phyloP scores from a whole-genome alignment of 805 yeast genomes.

The Wickerhamomyces xylosicus region DNA sequence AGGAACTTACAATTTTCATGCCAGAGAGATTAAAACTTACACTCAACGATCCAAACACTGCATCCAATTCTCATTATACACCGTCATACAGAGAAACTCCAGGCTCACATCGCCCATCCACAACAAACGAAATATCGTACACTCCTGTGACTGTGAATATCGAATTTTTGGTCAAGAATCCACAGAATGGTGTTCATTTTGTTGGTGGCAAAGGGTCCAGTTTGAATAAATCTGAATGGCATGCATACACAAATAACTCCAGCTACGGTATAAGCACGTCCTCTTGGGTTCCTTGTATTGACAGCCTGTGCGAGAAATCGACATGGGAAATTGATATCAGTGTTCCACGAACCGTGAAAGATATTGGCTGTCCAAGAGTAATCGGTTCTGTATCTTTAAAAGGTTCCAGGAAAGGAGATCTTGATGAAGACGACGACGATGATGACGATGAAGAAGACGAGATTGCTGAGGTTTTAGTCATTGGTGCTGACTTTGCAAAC shows the following conservation, averaged over 20 bases:
- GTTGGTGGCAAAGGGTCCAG: slow-evolving; percentile 46
- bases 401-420: too few species aligned
- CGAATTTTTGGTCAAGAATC: slow-evolving; percentile 53
- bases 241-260: slow-evolving; percentile 75
- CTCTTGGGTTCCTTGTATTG: slow-evolving; percentile 97
- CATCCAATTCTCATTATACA: slow-evolving; percentile 21
- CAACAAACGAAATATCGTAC: slow-evolving; percentile 36
- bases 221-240: slow-evolving; percentile 45
- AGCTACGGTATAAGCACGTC: slow-evolving; percentile 76
- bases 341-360: slow-evolving; percentile 70
- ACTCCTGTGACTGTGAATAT: slow-evolving; percentile 68
- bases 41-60: slow-evolving; percentile 37
- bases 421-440: slow-evolving; percentile 15
- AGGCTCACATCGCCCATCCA: slow-evolving; percentile 20
- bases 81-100: slow-evolving; percentile 31
- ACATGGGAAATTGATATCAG: slow-evolving; percentile 90
- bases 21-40: slow-evolving; percentile 60
- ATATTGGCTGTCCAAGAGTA: slow-evolving; percentile 36
- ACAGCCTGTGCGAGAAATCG: slow-evolving; percentile 75
- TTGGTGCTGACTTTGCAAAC: slow-evolving; percentile 61
- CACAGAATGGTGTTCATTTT: slow-evolving; percentile 68
- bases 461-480: slow-evolving; percentile 45
- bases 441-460: slow-evolving; percentile 23
- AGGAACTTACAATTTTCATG: slow-evolving; percentile 51
- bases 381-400: slow-evolving; percentile 19